Evolutionary conservation across 176 grass and related monocot species (phyloP).

Genomic region (Phyllostachys edulis): DNA sequence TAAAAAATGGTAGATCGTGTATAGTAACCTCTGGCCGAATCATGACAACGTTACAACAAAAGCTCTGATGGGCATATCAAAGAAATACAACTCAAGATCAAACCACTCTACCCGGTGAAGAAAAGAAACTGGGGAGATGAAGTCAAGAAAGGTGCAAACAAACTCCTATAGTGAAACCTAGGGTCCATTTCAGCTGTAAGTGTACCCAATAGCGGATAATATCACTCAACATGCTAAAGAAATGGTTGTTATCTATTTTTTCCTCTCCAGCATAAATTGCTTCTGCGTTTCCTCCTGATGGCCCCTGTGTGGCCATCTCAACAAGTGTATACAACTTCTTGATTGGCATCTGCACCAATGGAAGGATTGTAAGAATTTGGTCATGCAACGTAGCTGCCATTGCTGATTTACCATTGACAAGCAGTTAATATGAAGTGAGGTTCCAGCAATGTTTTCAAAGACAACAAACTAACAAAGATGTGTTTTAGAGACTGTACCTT

Average conservation of each 20-base stretch:
- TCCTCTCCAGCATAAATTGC: constrained; percentile 74
- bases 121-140: not conserved
- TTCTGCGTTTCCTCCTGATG: constrained; percentile 61
- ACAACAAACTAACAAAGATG: not conserved
- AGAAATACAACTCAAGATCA: not conserved
- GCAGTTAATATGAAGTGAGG: constrained; percentile 21
- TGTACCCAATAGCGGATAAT: constrained; percentile 47
- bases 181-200: not conserved
- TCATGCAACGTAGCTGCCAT: constrained; percentile 57
- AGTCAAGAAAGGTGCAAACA: not conserved
- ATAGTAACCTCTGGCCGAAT: not conserved
- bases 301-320: constrained; percentile 92
- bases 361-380: constrained; percentile 30
- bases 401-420: constrained; percentile 67
- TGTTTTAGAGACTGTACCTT: constrained; percentile 46
- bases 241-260: constrained; percentile 86
- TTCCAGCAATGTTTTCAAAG: constrained; percentile 14
- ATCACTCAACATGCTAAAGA: constrained; percentile 91
- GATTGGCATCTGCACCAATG: constrained; percentile 72
- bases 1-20: constrained; percentile 16
- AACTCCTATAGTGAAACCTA: constrained; percentile 18
- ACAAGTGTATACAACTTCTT: constrained; percentile 85
- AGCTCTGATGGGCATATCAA: constrained; percentile 5
- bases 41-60: not conserved
- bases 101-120: constrained; percentile 12